Base-by-base conservation (phyloP, 352 stramenopile genomes). In the Phytophthora lateralis region DNA sequence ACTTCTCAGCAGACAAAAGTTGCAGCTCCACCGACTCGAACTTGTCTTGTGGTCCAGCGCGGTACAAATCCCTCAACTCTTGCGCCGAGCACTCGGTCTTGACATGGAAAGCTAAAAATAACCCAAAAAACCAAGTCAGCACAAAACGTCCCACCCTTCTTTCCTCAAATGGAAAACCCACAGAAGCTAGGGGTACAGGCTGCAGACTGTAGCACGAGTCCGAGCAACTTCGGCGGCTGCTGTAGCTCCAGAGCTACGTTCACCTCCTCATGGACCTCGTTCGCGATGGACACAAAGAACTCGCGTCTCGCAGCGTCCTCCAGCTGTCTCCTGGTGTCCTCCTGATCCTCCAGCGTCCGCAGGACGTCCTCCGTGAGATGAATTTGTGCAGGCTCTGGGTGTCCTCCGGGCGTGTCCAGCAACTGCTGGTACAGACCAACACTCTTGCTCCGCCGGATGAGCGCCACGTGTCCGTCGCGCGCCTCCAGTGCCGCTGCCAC, bases 241-340 rank as follows among this genome's bases (percentile, higher is more conserved):
- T 85, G 61, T 20, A 77, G 55, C n/a, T 44, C 15, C 9, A 50
- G 55, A 0, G 66, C 18, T 26, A 95, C 30, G 42, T 95, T 95
- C 58, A 93, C 77, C 48, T 95, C 87, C 41, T 95, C 87, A 32
- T 90, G 66, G 20, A 93, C 71, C 57, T 95, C 86, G 18, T 78
- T 78, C 32, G 76, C 63, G 43, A 95, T 89, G 30, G 85, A 95
- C 20, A 69, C 58, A 17, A 93, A 95, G 49, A 92, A 75, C 49
- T 88, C 80, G 10, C 57, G 51, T 9, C 63, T 58, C 0, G 67
- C 76, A 4, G 63, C 74, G 0, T 34, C 30, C 46, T 90, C 76
- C 27, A 81, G 30, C 17, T 52, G 39, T 8, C 14, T 24, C 38
- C 24, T 53, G n/a, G n/a, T 26, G 0, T 34, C 18, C n/a, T 61